These are phyloP conservation scores for Artomyces pyxidatus DNA, from an alignment of 768 basidiomycete species.

Conservation along the genomic window DNA sequence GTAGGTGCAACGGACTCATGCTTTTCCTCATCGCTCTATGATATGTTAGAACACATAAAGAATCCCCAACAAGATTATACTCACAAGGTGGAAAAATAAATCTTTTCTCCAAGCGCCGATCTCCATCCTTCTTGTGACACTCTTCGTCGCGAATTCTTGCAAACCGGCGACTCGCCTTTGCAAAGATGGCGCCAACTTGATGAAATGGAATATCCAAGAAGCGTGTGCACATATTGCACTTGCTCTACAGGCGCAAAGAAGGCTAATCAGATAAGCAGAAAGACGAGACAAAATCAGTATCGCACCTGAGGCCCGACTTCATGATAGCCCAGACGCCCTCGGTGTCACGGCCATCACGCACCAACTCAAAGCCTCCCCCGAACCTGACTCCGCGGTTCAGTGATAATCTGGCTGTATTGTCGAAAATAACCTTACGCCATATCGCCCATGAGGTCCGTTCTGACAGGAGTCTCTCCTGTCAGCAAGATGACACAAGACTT, in stretches of 20 bases:
- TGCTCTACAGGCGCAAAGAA: neutral
- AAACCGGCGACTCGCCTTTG: neutral
- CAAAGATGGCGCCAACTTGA: neutral
- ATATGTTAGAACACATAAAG: neutral
- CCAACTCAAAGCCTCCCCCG: slow-evolving; percentile 1
- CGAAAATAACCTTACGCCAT: slow-evolving; percentile 1
- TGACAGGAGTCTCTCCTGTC: neutral
- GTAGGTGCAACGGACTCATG: neutral
- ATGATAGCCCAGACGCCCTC: neutral
- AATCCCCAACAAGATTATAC: neutral
- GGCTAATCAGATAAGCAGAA: slow-evolving; percentile 1
- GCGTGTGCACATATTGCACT: neutral
- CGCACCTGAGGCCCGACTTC: neutral
- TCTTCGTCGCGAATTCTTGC: neutral
- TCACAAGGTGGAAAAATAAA: neutral
- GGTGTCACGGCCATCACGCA: neutral
- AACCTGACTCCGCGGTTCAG: neutral
- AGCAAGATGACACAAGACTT: neutral
- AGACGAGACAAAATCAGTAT: slow-evolving; percentile 12
- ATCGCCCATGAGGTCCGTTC: slow-evolving; percentile 3
- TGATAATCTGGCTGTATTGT: too few relatives aligned
- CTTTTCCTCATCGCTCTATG: neutral
- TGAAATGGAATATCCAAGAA: neutral
- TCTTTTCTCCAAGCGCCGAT: neutral
- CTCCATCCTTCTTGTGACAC: neutral